Percentiles rank a stretch among this genome's conserved stretches.
phyloP scores from a whole-genome alignment of 139 green algal genomes.

The Tetraselmis chui region DNA sequence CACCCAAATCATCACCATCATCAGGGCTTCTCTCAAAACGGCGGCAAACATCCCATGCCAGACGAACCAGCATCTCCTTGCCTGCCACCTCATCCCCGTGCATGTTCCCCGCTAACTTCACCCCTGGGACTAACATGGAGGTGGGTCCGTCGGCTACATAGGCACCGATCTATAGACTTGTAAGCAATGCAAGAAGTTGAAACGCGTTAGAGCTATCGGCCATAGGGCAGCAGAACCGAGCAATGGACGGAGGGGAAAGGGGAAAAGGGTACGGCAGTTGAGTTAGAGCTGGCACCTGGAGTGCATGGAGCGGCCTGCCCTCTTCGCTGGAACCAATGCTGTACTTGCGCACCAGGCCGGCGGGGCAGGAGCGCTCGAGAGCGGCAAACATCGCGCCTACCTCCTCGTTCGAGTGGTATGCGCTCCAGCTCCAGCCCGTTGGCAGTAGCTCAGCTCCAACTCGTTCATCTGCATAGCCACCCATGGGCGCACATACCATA shows the following conservation, averaged over 20 bases:
- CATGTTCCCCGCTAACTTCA: background rate
- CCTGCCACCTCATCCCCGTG: background rate
- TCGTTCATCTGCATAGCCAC: no score
- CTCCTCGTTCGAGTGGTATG: background rate
- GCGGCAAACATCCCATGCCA: background rate
- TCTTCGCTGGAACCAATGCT: background rate
- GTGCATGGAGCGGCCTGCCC: background rate
- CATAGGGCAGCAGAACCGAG: background rate
- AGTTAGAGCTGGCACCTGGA: background rate
- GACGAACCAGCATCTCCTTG: background rate
- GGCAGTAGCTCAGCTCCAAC: no score
- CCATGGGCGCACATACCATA: no score
- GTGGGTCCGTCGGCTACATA: background rate
- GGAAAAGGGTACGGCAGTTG: background rate
- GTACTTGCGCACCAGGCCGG: background rate
- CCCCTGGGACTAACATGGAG: background rate
- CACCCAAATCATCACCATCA: background rate
- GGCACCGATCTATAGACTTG: background rate
- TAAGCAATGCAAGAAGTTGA: background rate
- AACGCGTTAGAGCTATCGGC: background rate
- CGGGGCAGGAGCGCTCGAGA: background rate
- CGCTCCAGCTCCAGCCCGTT: background rate
- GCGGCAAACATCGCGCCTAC: background rate
- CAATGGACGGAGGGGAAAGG: background rate
- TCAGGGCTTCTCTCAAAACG: background rate